phyloP scores from a whole-genome alignment of 306 rosid species.

The Fragaria vesca region DNA sequence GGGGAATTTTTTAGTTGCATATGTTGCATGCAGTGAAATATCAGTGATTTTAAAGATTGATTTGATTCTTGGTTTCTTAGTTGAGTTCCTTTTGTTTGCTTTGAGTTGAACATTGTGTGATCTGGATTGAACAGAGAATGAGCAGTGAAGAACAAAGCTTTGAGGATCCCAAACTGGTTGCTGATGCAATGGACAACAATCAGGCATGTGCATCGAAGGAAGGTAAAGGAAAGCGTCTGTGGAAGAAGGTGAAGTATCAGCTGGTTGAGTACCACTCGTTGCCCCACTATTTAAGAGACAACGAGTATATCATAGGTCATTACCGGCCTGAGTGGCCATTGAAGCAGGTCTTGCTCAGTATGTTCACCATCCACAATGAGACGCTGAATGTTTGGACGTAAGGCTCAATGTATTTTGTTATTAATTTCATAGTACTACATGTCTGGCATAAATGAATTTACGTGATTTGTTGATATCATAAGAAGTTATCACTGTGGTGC shows the following conservation, averaged over 20 bases:
- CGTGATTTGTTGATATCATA: neutral
- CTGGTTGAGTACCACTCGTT: constrained; percentile 84
- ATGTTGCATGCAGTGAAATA: neutral
- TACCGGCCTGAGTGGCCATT: constrained; percentile 92
- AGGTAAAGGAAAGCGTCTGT: constrained; percentile 67
- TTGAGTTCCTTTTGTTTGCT: neutral
- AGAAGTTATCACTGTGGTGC: neutral
- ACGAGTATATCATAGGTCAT: constrained; percentile 75
- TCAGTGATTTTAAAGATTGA: neutral
- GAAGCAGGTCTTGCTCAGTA: constrained; percentile 79
- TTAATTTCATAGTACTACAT: neutral
- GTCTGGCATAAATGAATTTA: neutral
- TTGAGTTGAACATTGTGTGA: neutral
- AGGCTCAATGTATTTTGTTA: constrained; percentile 23
- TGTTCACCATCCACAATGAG: constrained; percentile 87
- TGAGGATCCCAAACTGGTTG: constrained; percentile 23
- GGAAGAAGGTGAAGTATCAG: constrained; percentile 95
- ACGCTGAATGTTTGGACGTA: constrained; percentile 99
- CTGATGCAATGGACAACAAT: constrained; percentile 38
- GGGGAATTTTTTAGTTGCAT: neutral
- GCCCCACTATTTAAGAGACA: constrained; percentile 84
- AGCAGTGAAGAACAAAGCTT: constrained; percentile 9
- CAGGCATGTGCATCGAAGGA: constrained; percentile 27
- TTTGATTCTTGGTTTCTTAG: neutral
- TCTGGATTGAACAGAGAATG: constrained; percentile 33